Base-by-base conservation (phyloP, 768 basidiomycete genomes). In the Cyathus striatus region DNA sequence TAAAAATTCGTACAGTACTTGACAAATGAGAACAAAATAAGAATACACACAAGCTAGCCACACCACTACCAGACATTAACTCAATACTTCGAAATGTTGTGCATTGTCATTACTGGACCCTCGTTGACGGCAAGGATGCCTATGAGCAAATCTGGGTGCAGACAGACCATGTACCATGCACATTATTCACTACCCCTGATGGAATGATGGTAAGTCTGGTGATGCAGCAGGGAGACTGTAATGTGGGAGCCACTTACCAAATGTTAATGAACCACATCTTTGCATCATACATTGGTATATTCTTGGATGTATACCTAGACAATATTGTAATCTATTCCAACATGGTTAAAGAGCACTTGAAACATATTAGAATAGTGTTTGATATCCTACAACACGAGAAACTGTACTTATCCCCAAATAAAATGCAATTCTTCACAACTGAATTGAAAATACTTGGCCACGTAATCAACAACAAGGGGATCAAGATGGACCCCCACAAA, bases 401-500 rank as follows among this genome's bases (percentile, higher is more conserved):
- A 14, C 52, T 71, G 5, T 69, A 60, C 48, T 51, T 60, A n/a
- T 56, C 52, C 5, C 32, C 44, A 1, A 46, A 56, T 7, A 70
- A 69, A 38, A 48, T 62, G 49, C 7, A 47, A 27, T 17, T 56
- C 22, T 50, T 70, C 0, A 50, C 49, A n/a, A n/a, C n/a, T n/a
- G n/a, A n/a, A n/a, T n/a, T 67, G 18, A 61, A 63, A 17, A 23
- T 67, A 3, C 45, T 73, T 0, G 70, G 70, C 0, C 56, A 56
- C 1, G 46, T 72, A 1, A 36, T 36, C 20, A 18, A 63, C 17
- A 45, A 60, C 1, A 4, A 54, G 0, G 66, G 69, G 0, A 68
- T 73, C 5, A 36, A 16, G 0, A 70, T 71, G 66, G 65, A 73
- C 23, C 68, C 65, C 0, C 43, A 60, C n/a, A 73, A 73, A 32